phyloP scores from a whole-genome alignment of 148 eudicot species.

The Selenicereus undatus region DNA sequence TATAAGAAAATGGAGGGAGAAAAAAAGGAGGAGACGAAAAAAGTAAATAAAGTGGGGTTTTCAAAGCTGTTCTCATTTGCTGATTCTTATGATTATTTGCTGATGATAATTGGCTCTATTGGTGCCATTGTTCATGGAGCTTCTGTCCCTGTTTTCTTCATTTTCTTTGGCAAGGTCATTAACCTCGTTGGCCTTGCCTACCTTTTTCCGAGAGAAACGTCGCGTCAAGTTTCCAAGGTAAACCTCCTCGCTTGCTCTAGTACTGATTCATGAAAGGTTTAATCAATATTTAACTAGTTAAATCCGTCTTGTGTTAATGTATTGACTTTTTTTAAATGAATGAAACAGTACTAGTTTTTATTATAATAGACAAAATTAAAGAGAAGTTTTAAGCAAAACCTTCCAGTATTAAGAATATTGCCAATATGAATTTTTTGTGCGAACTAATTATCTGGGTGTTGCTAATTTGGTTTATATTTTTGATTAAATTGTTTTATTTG shows the following conservation, averaged over 20 bases:
- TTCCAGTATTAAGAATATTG: too few relatives aligned
- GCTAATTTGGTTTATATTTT: neutral
- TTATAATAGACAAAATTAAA: too few relatives aligned
- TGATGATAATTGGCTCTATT: conserved; percentile 68
- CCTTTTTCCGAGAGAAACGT: conserved; percentile 80
- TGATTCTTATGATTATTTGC: conserved; percentile 58
- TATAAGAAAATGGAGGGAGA: neutral
- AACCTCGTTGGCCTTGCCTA: conserved; percentile 80
- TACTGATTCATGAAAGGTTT: too few relatives aligned
- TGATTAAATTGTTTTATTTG: neutral
- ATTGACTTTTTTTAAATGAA: too few relatives aligned
- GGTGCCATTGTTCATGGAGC: conserved; percentile 85
- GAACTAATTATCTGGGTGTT: too few relatives aligned
- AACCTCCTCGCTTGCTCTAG: neutral
- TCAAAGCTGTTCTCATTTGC: conserved; percentile 60
- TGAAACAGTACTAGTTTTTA: too few relatives aligned
- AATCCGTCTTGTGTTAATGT: too few relatives aligned
- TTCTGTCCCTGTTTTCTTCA: conserved; percentile 89
- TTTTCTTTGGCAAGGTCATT: conserved; percentile 87
- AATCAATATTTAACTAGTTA: too few relatives aligned
- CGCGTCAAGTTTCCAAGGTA: conserved; percentile 88
- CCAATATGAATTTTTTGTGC: too few relatives aligned
- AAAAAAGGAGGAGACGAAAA: conserved; percentile 9
- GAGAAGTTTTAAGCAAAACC: too few relatives aligned
- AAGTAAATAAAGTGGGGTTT: conserved; percentile 37